These are phyloP conservation scores for Staphylotrichum tortipilum DNA, from an alignment of 495 filamentous ascomycete species.

Conservation along the genomic window DNA sequence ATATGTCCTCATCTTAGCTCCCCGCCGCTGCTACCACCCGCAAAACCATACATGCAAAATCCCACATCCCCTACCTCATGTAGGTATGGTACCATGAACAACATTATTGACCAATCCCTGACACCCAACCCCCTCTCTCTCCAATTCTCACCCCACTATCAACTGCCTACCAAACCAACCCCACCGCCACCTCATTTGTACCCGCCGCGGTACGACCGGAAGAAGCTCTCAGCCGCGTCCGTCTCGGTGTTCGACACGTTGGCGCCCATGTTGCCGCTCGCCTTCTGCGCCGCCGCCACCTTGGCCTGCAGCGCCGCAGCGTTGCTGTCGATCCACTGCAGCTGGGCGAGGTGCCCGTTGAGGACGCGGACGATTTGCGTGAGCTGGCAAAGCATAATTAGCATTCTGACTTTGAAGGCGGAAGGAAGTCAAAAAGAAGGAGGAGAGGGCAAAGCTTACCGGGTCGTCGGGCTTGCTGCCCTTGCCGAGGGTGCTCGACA, in stretches of 20 bases:
- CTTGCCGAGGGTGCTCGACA: constrained; percentile 74
- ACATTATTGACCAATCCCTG: background rate
- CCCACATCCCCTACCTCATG: background rate
- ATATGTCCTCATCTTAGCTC: background rate
- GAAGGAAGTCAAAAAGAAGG: background rate
- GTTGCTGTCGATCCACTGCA: constrained; percentile 85
- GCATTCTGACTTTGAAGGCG: background rate
- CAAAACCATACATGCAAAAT: background rate
- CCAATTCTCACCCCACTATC: background rate
- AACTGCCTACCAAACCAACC: constrained; percentile 32
- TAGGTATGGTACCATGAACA: too few relatives aligned
- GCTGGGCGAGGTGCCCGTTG: constrained; percentile 78
- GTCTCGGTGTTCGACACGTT: constrained; percentile 48
- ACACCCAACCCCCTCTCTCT: background rate
- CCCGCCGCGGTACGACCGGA: constrained; percentile 63
- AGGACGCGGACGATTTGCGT: constrained; percentile 89
- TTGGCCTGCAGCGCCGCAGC: constrained; percentile 71
- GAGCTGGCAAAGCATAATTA: constrained; percentile 48
- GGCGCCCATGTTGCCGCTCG: constrained; percentile 56
- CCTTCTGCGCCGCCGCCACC: constrained; percentile 69
- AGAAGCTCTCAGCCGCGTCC: constrained; percentile 72
- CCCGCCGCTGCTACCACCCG: background rate
- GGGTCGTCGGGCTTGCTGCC: constrained; percentile 84
- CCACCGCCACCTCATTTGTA: constrained; percentile 5
- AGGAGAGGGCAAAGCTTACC: constrained; percentile 46